These are phyloP conservation scores for Biscogniauxia marginata DNA, from an alignment of 2,329 filamentous ascomycete genomes.

Conservation along the genomic window DNA sequence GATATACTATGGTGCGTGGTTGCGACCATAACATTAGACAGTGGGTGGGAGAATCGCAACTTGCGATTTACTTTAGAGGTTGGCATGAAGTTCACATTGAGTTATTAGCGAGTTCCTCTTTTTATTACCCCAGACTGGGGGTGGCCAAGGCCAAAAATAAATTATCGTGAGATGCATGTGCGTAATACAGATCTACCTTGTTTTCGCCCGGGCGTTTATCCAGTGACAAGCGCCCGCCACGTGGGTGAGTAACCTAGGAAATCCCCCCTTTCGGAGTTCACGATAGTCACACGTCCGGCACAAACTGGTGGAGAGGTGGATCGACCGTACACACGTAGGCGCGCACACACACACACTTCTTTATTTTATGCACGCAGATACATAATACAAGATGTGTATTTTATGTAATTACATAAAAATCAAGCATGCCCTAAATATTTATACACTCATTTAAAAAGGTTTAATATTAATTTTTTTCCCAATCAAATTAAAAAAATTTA, in stretches of 20 bases:
- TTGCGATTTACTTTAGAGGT: not conserved
- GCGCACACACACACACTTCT: not conserved
- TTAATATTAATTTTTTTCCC: no score
- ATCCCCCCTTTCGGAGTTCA: not conserved
- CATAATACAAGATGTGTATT: no score
- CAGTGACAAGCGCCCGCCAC: not conserved
- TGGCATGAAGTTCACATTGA: not conserved
- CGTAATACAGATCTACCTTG: not conserved
- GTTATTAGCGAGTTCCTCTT: not conserved
- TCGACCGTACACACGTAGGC: not conserved
- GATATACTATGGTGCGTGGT: no score
- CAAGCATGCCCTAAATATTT: no score
- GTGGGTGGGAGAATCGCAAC: not conserved
- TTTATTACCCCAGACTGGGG: not conserved
- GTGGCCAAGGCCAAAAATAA: not conserved
- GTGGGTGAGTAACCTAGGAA: not conserved
- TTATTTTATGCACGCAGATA: not conserved
- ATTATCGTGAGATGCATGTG: not conserved
- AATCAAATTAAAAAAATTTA: no score
- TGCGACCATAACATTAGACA: not conserved
- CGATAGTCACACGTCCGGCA: not conserved
- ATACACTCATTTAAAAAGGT: no score
- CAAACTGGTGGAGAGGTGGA: not conserved
- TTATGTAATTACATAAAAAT: no score
- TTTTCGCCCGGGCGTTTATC: not conserved